A percentile compares a stretch with the other conserved stretches of the same genome.
Conservation (phyloP, 257 asterid genomes). For the Schizonepeta tenuifolia region DNA sequence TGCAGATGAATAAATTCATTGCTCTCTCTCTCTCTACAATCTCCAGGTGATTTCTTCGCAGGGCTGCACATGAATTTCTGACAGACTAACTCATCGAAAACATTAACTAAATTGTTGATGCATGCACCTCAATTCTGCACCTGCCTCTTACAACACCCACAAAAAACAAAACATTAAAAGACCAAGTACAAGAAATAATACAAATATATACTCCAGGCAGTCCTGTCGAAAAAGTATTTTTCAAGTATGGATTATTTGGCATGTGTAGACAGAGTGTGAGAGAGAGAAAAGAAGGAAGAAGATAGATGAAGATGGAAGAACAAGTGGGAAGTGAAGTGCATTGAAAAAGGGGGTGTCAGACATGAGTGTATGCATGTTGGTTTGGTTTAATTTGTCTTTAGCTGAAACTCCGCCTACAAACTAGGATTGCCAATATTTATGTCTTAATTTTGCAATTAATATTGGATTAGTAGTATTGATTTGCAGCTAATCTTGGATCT, state of each 20-base stretch:
- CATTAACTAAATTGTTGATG: not conserved
- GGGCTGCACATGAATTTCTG: slow-evolving; percentile 18
- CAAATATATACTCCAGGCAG: not conserved
- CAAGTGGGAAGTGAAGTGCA: slow-evolving; percentile 24
- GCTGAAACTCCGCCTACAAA: slow-evolving; percentile 38
- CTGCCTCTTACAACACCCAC: slow-evolving; percentile 2
- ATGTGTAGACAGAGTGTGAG: not conserved
- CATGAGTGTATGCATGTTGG: slow-evolving; percentile 32
- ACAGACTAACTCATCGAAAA: slow-evolving; percentile 6
- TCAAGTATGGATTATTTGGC: slow-evolving; percentile 25
- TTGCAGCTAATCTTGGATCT: slow-evolving; percentile 45
- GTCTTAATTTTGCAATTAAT: slow-evolving; percentile 11
- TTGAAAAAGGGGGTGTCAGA: slow-evolving; percentile 36
- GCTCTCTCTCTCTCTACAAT: slow-evolving; percentile 12
- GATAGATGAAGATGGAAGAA: slow-evolving; percentile 4
- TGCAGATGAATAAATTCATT: slow-evolving; percentile 46
- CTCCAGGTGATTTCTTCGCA: not conserved
- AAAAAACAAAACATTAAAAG: not conserved
- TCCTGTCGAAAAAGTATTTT: too few relatives aligned
- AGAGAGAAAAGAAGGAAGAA: slow-evolving; percentile 20
- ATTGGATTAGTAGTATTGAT: slow-evolving; percentile 1
- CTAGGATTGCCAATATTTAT: slow-evolving; percentile 24
- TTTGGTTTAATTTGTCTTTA: slow-evolving; percentile 29
- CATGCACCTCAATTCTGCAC: slow-evolving; percentile 26
- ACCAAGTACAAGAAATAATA: slow-evolving; percentile 16